These are phyloP conservation scores for Trichophyton schoenleinii DNA, from an alignment of 2,329 filamentous ascomycete species.

Conservation along the genomic window DNA sequence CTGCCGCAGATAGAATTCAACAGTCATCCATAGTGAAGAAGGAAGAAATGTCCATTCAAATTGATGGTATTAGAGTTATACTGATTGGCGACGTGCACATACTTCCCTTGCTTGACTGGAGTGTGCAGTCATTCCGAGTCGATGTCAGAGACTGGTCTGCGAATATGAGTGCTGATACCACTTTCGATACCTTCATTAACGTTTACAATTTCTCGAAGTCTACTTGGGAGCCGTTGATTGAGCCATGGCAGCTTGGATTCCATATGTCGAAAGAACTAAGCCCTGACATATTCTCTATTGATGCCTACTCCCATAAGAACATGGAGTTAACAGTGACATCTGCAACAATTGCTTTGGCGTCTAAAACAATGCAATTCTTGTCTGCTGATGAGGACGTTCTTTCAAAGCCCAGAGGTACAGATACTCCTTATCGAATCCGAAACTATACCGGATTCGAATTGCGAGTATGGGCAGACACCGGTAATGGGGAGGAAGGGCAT, in stretches of 20 bases:
- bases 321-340: slow-evolving; percentile 90
- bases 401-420: slow-evolving; percentile 79
- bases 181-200: slow-evolving; percentile 88
- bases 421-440: slow-evolving; percentile 83
- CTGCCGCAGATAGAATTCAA: slow-evolving; percentile 11
- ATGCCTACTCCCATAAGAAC: slow-evolving; percentile 75
- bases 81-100: slow-evolving; percentile 94
- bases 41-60: slow-evolving; percentile 72
- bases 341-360: slow-evolving; percentile 81
- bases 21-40: slow-evolving; percentile 46
- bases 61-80: slow-evolving; percentile 83
- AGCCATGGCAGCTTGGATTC: slow-evolving; percentile 92
- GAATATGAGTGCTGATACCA: slow-evolving; percentile 72
- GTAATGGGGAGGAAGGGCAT: slow-evolving; percentile 52
- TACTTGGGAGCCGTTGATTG: slow-evolving; percentile 89
- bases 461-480: slow-evolving; percentile 66
- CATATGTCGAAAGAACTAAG: slow-evolving; percentile 68
- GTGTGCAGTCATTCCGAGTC: slow-evolving; percentile 76
- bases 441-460: slow-evolving; percentile 94
- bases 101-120: slow-evolving; percentile 85
- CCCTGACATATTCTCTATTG: slow-evolving; percentile 66
- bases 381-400: slow-evolving; percentile 80
- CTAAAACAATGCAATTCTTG: slow-evolving; percentile 85
- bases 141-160: slow-evolving; percentile 85
- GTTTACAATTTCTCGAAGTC: slow-evolving; percentile 99